Base-by-base conservation (phyloP, 495 filamentous ascomycete species). In the Chaetomium tenue region DNA sequence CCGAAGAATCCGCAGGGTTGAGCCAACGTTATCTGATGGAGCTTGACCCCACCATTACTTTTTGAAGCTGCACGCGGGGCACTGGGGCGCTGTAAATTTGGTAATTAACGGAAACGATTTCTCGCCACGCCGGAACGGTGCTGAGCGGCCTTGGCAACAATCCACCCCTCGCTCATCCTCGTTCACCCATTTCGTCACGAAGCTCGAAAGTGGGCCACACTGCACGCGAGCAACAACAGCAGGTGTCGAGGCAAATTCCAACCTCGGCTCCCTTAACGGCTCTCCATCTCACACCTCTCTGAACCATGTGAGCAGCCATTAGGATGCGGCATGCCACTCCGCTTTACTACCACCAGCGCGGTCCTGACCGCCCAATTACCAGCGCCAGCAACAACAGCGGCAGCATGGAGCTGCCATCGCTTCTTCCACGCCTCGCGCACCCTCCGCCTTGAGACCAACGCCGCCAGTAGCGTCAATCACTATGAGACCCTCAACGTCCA, bases 401-500 rank as follows among this genome's bases (percentile, higher is more conserved):
- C 26, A 51, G 13, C 39, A 44, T 58, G 55, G 55, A 42, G 55
- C 66, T n/a, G 46, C 30, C 20, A 26, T 60, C 68, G 69, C 63
- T 30, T 55, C 64, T 84, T 86, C 68, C 79, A 83, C 72, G 58
- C 75, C 77, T 75, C 79, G 63, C 37, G 62, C 47, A 61, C 63
- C 58, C 71, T 66, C 58, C 65, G 67, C 15, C 67, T 71, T 63
- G 77, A 76, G 22, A 69, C 63, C 56, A 69, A 72, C 63, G 65
- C n/a, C 54, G 11, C 33, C 39, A 25, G 73, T 66, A 64, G 64
- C 33, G 33, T 8, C 55, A 90, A 79, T 73, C 87, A 92, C 77
- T 98, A 98, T 77, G 87, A 94, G 70, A 88, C 87, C 62, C 84
- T 98, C n/a, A 83, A 88, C 42, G 70, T 98, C 26, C 80, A 86